Evolutionary conservation across 1,284 basidiomycete species (phyloP), one percentile per base, ranked within the genome.

Genomic region (Leccinum subrobustum): DNA sequence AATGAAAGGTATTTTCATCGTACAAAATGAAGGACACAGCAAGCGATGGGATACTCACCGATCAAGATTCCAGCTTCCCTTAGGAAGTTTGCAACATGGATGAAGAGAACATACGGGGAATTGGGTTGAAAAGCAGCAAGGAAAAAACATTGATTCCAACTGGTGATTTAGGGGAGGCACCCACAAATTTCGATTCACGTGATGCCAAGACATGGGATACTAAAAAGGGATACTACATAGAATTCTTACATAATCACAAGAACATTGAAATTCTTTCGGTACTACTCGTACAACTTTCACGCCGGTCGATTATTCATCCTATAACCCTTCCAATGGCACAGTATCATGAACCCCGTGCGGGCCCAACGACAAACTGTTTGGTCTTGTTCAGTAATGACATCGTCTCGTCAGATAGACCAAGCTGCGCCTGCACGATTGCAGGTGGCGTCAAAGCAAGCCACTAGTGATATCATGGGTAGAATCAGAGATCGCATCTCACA

Each of bases 371-470:
- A 18, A 60, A 27, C n/a, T 73, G 67, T 54, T 76, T 76, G 16
- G 65, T 68, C 56, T 67, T 71, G 52, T 64, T 68, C 35, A 83
- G 61, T n/a, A 69, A 67, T 2, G 74, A 68, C 33, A 81, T 75
- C 1, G 73, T 73, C 52, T 77, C 77, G 20, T 80, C 75, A 2
- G 76, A 75, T 20, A 84, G 72, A 18, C 75, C 77, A 20, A 82
- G 73, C 64, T 84, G 78, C 0, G 78, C 81, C 61, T 83, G 79
- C 53, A 84, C 82, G 23, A 85, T 70, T 9, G 77, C 76, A 0
- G 76, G 77, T 4, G 83, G 82, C 0, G 81, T 82, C 60, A 85
- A 68, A 0, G 82, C 83, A 3, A 85, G 68, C 83, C 82, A 84
- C 60, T 81, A 73, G 20, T 56, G 18, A 20, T 29, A 5, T n/a